Percentiles rank a stretch among this genome's conserved stretches.
Evolutionary conservation across 352 stramenopile species (phyloP).

Genomic region (Pythium chondricola): DNA sequence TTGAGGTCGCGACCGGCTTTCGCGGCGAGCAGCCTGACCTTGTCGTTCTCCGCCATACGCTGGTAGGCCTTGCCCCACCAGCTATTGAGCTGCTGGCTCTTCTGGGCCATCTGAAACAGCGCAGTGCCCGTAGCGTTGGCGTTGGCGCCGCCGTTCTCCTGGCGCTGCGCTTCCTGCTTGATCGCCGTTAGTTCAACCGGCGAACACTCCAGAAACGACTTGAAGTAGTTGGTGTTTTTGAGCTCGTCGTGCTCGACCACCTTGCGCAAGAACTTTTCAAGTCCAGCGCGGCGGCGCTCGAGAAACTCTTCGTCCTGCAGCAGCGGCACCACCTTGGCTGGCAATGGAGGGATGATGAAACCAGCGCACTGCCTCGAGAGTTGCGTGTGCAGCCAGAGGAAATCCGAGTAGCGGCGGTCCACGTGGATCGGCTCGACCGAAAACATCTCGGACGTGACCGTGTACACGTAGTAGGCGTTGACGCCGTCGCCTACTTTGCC

Average conservation of each 20-base stretch:
- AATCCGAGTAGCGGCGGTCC: conserved; percentile 83
- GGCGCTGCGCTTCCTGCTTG: conserved; percentile 38
- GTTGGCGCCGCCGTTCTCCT: neutral
- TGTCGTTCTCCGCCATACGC: conserved; percentile 74
- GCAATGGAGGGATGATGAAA: conserved; percentile 80
- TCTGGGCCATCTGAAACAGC: conserved; percentile 36
- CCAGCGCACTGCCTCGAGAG: conserved; percentile 63
- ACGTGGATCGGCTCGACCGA: conserved; percentile 34
- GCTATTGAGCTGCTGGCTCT: conserved; percentile 63
- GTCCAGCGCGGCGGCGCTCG: conserved; percentile 58
- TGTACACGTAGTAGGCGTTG: conserved; percentile 82
- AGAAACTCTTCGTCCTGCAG: conserved; percentile 78
- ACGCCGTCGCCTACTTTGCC: conserved; percentile 80
- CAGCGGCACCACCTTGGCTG: conserved; percentile 69
- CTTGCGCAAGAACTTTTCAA: conserved; percentile 80
- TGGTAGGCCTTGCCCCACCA: conserved; percentile 83
- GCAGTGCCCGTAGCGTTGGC: neutral
- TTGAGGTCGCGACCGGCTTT: conserved; percentile 40
- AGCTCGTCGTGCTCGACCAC: conserved; percentile 74
- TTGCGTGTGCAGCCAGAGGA: conserved; percentile 77
- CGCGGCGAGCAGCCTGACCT: conserved; percentile 56
- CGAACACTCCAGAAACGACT: conserved; percentile 70
- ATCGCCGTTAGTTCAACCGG: conserved; percentile 65
- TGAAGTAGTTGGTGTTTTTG: conserved; percentile 56
- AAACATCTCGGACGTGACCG: conserved; percentile 53